These are phyloP conservation scores for Lentinus tigrinus DNA, from an alignment of 768 basidiomycete genomes.

Conservation along the genomic window DNA sequence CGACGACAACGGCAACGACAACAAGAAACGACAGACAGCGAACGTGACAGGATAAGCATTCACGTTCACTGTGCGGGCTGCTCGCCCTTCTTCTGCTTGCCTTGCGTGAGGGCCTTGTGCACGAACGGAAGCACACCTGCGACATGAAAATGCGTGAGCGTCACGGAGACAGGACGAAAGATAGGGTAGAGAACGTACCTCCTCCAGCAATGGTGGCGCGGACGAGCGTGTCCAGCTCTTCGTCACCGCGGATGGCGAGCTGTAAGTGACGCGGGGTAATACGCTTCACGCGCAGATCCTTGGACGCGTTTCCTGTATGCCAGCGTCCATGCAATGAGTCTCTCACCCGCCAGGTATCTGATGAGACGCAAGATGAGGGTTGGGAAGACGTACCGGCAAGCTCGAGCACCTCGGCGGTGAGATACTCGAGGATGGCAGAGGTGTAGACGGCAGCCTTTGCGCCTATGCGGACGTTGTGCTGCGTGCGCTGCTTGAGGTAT, in stretches of 20 bases:
- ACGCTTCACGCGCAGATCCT: conserved; percentile 95
- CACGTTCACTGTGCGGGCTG: not conserved
- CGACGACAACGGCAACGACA: not conserved
- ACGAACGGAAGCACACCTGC: conserved; percentile 82
- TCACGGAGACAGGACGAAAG: not conserved
- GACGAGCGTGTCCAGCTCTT: conserved; percentile 94
- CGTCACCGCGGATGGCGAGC: conserved; percentile 94
- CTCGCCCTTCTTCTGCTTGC: conserved; percentile 38
- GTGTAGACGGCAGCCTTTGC: conserved; percentile 98
- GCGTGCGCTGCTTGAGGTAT: conserved; percentile 88
- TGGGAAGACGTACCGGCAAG: conserved; percentile 69
- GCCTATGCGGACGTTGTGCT: conserved; percentile 92
- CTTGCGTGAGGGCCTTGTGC: conserved; percentile 73
- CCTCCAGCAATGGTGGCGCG: conserved; percentile 92
- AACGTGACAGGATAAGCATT: not conserved
- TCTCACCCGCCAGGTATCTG: not conserved
- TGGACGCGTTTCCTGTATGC: conserved; percentile 87
- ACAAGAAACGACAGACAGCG: not conserved
- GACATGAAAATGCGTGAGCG: not conserved
- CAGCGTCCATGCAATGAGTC: not conserved
- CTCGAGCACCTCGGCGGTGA: conserved; percentile 95
- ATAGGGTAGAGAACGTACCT: conserved; percentile 14
- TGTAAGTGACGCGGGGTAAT: conserved; percentile 96
- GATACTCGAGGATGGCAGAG: conserved; percentile 93
- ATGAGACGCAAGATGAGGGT: not conserved